Percentiles rank a stretch among this genome's conserved stretches.
These are phyloP conservation scores for Chaetomium fimeti DNA, from an alignment of 495 filamentous ascomycete genomes.

Conservation along the genomic window DNA sequence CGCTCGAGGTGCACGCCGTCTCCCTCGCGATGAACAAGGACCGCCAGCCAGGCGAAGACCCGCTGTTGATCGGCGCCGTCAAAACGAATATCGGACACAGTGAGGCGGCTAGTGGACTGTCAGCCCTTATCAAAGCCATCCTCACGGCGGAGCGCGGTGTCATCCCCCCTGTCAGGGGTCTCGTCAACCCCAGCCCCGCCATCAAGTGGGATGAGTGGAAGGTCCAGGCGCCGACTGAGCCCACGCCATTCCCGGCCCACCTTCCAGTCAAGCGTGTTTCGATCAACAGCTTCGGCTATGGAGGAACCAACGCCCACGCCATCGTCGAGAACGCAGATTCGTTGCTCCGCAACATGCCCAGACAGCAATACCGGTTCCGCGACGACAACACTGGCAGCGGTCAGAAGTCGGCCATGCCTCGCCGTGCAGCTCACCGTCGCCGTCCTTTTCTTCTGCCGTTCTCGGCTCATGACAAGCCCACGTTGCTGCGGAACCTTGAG, in stretches of 20 bases:
- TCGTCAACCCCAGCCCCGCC: slow-evolving; percentile 48
- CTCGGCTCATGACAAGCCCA: slow-evolving; percentile 35
- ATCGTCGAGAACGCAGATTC: slow-evolving; percentile 27
- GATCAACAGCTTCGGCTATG: slow-evolving; percentile 44
- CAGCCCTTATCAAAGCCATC: slow-evolving; percentile 52
- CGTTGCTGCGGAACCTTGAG: slow-evolving; percentile 33
- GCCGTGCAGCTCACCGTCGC: slow-evolving; percentile 8
- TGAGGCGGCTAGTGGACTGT: slow-evolving; percentile 51
- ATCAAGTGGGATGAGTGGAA: slow-evolving; percentile 33
- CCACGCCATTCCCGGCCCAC: slow-evolving; percentile 31
- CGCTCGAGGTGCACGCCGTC: slow-evolving; percentile 33
- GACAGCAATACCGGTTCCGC: too few species aligned
- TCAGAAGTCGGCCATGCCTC: background rate
- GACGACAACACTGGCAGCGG: too few species aligned
- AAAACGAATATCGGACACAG: slow-evolving; percentile 54
- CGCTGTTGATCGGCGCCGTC: slow-evolving; percentile 28
- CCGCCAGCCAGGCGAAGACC: slow-evolving; percentile 1
- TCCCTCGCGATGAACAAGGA: slow-evolving; percentile 1
- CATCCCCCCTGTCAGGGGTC: slow-evolving; percentile 38
- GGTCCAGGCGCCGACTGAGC: slow-evolving; percentile 28
- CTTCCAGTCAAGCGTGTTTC: slow-evolving; percentile 29
- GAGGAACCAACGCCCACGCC: slow-evolving; percentile 43
- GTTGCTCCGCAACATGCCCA: slow-evolving; percentile 5
- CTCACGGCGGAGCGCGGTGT: slow-evolving; percentile 49
- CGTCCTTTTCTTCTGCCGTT: slow-evolving; percentile 29